Evolutionary conservation across 2,329 filamentous ascomycete species (phyloP).

Genomic region (Trichoderma harzianum): DNA sequence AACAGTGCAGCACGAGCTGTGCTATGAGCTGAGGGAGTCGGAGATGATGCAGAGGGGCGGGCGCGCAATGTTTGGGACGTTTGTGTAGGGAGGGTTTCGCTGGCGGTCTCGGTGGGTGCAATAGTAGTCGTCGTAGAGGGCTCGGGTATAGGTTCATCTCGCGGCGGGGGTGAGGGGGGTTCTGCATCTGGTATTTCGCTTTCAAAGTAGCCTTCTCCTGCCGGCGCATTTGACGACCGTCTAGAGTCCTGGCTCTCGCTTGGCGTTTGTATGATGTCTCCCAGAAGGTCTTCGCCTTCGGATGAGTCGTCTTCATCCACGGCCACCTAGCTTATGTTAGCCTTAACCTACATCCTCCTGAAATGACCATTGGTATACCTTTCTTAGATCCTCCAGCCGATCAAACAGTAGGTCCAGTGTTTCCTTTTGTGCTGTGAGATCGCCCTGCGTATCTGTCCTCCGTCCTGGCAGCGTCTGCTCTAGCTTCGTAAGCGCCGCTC

Average conservation of each 20-base stretch:
- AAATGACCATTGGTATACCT: conserved; percentile 38
- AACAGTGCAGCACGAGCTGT: conserved; percentile 45
- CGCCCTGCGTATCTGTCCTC: conserved; percentile 58
- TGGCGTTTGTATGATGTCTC: conserved; percentile 52
- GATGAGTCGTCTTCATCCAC: conserved; percentile 41
- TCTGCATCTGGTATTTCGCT: conserved; percentile 39
- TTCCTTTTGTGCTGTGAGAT: conserved; percentile 63
- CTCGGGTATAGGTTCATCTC: conserved; percentile 19
- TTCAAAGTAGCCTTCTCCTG: conserved; percentile 24
- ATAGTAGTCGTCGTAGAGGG: conserved; percentile 10
- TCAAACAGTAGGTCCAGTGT: conserved; percentile 63
- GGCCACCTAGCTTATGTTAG: conserved; percentile 31
- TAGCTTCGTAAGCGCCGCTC: conserved; percentile 63
- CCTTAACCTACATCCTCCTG: too few relatives aligned
- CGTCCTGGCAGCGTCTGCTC: conserved; percentile 64
- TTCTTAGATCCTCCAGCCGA: conserved; percentile 64
- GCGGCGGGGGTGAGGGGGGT: conserved; percentile 36
- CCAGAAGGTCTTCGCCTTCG: conserved; percentile 57
- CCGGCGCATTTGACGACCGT: conserved; percentile 28
- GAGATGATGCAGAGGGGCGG: conserved; percentile 27
- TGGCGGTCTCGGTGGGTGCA: conserved; percentile 15
- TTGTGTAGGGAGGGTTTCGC: conserved; percentile 28
- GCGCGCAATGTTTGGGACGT: conserved; percentile 36
- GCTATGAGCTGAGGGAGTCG: conserved; percentile 29
- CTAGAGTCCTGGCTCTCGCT: conserved; percentile 50